Conservation (phyloP, 441 rosid genomes). For the Gossypium laxum region DNA sequence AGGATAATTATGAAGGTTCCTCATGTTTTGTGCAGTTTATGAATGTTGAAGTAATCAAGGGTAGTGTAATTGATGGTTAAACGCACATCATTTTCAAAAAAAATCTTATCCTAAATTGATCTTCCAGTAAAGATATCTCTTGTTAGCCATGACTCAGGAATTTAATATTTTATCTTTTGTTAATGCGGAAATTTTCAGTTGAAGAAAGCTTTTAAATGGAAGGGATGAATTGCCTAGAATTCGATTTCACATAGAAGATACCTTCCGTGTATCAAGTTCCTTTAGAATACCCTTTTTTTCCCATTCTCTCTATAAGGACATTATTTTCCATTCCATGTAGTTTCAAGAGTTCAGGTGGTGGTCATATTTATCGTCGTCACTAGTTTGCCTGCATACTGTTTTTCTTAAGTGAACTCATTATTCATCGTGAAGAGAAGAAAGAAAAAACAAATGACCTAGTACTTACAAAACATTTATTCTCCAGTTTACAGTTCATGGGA, state of each 20-base stretch:
- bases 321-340: background rate
- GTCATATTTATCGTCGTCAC: background rate
- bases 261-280: background rate
- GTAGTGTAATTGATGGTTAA: background rate
- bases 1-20: background rate
- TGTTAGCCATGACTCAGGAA: background rate
- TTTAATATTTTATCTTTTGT: background rate
- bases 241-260: background rate
- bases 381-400: background rate
- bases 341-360: background rate
- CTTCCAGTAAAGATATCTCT: background rate
- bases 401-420: background rate
- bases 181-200: background rate
- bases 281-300: background rate
- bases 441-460: background rate
- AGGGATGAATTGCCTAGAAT: background rate
- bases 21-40: background rate
- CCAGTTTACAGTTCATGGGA: conserved; percentile 10
- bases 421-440: background rate
- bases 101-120: background rate
- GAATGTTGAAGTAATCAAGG: background rate
- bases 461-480: background rate
- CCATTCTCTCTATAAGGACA: background rate
- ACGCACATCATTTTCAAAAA: background rate
- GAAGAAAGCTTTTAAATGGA: background rate